phyloP scores from a whole-genome alignment of 305 asterid species.

The Solanum hybrid region DNA sequence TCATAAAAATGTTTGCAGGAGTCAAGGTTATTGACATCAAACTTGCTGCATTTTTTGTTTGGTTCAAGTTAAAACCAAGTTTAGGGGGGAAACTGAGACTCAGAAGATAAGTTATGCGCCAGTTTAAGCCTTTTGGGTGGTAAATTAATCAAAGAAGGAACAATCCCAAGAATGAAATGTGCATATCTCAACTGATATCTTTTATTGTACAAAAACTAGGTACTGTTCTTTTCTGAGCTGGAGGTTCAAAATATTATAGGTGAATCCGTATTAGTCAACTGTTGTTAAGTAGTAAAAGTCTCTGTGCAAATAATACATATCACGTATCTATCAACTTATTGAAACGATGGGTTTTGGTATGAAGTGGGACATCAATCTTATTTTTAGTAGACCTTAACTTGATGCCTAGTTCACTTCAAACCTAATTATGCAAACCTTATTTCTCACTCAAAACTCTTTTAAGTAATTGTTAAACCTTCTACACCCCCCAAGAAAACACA shows the following conservation, averaged over 20 bases:
- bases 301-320: background rate
- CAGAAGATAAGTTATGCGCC: background rate
- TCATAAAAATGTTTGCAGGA: background rate
- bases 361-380: background rate
- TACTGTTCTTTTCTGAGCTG: background rate
- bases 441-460: conserved; percentile 19
- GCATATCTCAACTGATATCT: background rate
- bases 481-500: background rate
- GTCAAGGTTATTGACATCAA: background rate
- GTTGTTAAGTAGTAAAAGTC: background rate
- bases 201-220: background rate
- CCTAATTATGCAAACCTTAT: conserved; percentile 38
- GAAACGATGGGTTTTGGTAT: background rate
- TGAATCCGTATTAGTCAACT: background rate
- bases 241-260: background rate
- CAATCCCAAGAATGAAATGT: background rate
- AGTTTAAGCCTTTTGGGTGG: background rate
- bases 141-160: background rate
- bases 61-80: background rate
- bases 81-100: background rate
- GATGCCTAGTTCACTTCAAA: conserved; percentile 25
- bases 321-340: background rate
- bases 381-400: conserved; percentile 11
- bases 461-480: background rate
- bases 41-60: background rate